Evolutionary conservation across 2,329 filamentous ascomycete genomes (phyloP).

Genomic region (Cladosporium sp.): DNA sequence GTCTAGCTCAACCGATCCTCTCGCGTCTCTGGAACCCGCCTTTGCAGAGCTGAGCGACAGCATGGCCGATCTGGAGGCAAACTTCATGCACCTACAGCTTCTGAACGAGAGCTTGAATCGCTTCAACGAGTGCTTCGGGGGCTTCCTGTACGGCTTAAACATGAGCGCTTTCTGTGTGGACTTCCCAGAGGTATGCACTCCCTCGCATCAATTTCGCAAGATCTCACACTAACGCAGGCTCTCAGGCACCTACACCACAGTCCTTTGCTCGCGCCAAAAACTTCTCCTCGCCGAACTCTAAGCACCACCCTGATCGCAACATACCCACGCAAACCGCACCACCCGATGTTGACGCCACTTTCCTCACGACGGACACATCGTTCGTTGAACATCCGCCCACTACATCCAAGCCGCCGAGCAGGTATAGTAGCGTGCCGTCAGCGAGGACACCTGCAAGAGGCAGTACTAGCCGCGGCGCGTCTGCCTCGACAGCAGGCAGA

Average conservation of each 20-base stretch:
- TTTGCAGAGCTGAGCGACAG: slow-evolving; percentile 93
- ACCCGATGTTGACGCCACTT: slow-evolving; percentile 65
- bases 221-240: not conserved
- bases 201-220: not conserved
- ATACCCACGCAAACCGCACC: slow-evolving; percentile 13
- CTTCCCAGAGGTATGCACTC: slow-evolving; percentile 74
- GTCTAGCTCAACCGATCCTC: slow-evolving; percentile 54
- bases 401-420: slow-evolving; percentile 50
- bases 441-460: slow-evolving; percentile 39
- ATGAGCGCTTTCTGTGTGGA: slow-evolving; percentile 99
- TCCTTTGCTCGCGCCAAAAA: slow-evolving; percentile 64
- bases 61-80: slow-evolving; percentile 93
- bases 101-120: slow-evolving; percentile 93
- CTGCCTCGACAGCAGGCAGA: slow-evolving; percentile 20
- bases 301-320: not conserved
- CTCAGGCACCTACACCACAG: slow-evolving; percentile 75
- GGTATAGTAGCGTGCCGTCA: slow-evolving; percentile 36
- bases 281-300: slow-evolving; percentile 12
- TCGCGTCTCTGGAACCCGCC: slow-evolving; percentile 81
- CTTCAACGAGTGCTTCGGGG: slow-evolving; percentile 94
- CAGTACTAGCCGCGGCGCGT: slow-evolving; percentile 36
- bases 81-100: slow-evolving; percentile 94
- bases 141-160: slow-evolving; percentile 92
- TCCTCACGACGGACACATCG: slow-evolving; percentile 88
- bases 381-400: slow-evolving; percentile 81